Conservation (phyloP, 805 yeast genomes). For the Metschnikowia noctiluminum region DNA sequence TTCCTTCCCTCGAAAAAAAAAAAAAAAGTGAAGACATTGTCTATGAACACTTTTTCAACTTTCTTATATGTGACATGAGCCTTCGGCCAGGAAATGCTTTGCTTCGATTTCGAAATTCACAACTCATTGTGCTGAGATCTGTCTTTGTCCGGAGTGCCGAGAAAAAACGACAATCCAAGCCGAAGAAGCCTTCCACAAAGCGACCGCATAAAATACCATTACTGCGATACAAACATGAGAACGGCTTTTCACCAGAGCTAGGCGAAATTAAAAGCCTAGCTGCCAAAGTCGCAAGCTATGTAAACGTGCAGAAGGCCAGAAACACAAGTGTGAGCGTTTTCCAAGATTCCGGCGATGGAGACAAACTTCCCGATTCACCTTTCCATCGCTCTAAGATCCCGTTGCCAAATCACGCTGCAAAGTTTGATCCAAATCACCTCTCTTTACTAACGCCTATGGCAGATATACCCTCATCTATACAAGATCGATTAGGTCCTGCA, state of each 20-base stretch:
- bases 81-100: not conserved
- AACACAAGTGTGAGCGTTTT: too few species aligned
- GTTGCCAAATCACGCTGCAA: not conserved
- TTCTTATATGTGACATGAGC: not conserved
- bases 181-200: not conserved
- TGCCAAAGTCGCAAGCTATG: constrained; percentile 22
- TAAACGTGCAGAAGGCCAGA: not conserved
- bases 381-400: not conserved
- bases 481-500: constrained; percentile 37
- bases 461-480: constrained; percentile 36
- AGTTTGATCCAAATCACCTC: constrained; percentile 12
- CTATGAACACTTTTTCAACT: not conserved
- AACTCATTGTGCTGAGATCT: constrained; percentile 2
- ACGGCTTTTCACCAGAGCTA: too few species aligned
- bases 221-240: too few species aligned
- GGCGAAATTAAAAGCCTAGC: constrained; percentile 29
- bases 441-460: constrained; percentile 19
- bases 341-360: too few species aligned
- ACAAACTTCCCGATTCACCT: too few species aligned
- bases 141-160: constrained; percentile 16
- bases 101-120: constrained; percentile 3
- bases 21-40: too few species aligned
- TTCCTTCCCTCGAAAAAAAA: too few species aligned
- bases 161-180: constrained; percentile 3
- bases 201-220: not conserved